Conservation (phyloP, 1,284 basidiomycete species). For the Violaceomyces palustris region DNA sequence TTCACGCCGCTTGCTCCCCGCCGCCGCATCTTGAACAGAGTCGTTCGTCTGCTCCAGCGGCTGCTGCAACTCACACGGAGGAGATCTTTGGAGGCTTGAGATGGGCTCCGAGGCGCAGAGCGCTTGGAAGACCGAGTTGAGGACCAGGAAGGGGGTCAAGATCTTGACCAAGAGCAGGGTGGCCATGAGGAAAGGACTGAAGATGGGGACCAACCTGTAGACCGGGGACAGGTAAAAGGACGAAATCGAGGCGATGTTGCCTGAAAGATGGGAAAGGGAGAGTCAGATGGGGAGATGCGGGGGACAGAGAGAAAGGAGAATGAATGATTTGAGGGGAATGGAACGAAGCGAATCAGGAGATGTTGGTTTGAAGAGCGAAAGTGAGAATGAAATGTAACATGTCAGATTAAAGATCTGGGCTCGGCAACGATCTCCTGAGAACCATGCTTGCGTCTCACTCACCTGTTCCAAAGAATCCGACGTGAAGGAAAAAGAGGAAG, state of each 20-base stretch:
- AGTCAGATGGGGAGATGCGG: too few relatives aligned
- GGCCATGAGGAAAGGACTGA: constrained; percentile 79
- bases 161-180: constrained; percentile 61
- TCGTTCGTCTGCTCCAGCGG: too few relatives aligned
- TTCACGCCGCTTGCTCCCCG: too few relatives aligned
- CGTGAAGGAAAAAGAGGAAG: constrained; percentile 80
- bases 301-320: too few relatives aligned
- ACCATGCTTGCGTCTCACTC: constrained; percentile 53
- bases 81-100: background rate
- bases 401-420: too few relatives aligned
- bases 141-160: constrained; percentile 58
- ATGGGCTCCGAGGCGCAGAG: constrained; percentile 6
- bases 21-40: too few relatives aligned
- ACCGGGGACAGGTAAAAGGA: constrained; percentile 83
- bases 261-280: constrained; percentile 3
- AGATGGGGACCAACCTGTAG: constrained; percentile 78
- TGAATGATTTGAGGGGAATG: too few relatives aligned
- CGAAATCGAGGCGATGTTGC: constrained; percentile 79
- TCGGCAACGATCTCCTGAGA: background rate
- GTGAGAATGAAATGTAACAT: too few relatives aligned
- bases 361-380: too few relatives aligned
- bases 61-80: background rate
- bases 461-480: constrained; percentile 82
- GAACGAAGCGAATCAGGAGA: too few relatives aligned
- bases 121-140: constrained; percentile 62